Percentiles rank a stretch among this genome's conserved stretches.
phyloP scores from a whole-genome alignment of 768 basidiomycete species.

The Lactarius pseudohatsudake region DNA sequence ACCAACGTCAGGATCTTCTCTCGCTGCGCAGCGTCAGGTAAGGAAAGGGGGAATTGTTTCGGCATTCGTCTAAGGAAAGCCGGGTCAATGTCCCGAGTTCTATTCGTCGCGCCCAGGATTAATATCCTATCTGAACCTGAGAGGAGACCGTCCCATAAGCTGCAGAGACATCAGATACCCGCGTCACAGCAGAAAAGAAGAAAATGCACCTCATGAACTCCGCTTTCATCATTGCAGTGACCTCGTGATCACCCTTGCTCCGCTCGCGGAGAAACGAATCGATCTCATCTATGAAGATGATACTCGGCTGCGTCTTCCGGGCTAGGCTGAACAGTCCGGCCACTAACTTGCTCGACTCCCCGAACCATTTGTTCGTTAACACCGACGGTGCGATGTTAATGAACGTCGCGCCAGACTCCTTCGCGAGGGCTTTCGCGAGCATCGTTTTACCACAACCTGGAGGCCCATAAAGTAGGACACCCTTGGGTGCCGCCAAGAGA shows the following conservation, averaged over 20 bases:
- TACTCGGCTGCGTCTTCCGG: slow-evolving; percentile 87
- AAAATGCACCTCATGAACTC: slow-evolving; percentile 86
- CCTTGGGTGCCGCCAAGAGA: slow-evolving; percentile 89
- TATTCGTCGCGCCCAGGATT: slow-evolving; percentile 93
- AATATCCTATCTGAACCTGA: slow-evolving; percentile 81
- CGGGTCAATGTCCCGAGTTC: slow-evolving; percentile 87
- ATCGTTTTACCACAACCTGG: slow-evolving; percentile 99
- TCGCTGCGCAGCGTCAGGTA: slow-evolving; percentile 79
- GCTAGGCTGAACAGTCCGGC: slow-evolving; percentile 93
- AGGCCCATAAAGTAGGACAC: slow-evolving; percentile 92
- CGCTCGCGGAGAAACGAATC: slow-evolving; percentile 92
- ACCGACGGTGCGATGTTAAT: slow-evolving; percentile 82
- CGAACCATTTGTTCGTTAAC: slow-evolving; percentile 81
- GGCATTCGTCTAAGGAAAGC: slow-evolving; percentile 97
- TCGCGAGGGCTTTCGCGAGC: slow-evolving; percentile 97
- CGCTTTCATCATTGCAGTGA: slow-evolving; percentile 98
- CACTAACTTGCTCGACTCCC: slow-evolving; percentile 93
- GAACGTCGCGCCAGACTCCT: slow-evolving; percentile 96
- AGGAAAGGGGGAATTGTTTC: slow-evolving; percentile 83
- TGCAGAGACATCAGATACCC: slow-evolving; percentile 33
- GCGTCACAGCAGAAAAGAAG: slow-evolving; percentile 10
- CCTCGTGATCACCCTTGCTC: slow-evolving; percentile 89
- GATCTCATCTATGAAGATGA: slow-evolving; percentile 99
- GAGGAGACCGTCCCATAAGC: slow-evolving; percentile 92
- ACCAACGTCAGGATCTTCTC: slow-evolving; percentile 83